Base-by-base conservation (phyloP, 495 filamentous ascomycete genomes). In the Penicillium cinerascens region DNA sequence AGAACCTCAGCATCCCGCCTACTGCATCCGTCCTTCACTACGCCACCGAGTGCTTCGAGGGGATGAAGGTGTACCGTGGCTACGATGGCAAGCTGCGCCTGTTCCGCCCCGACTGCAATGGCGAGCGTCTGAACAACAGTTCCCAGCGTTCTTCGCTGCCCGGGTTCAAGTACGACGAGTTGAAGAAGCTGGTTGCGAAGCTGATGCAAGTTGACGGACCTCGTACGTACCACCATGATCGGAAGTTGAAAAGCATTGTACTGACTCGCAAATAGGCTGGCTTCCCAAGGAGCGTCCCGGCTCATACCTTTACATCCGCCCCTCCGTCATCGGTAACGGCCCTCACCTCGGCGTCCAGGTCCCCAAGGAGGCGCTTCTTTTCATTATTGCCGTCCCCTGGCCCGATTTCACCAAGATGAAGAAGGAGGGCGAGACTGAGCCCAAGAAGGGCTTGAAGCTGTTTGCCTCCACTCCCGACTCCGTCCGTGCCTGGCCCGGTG, bases 11-110 rank as follows among this genome's bases (percentile, higher is more conserved):
- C 57, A 80, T 97, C 63, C 86, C 89, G 70, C 92, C 92, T 6
- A 91, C 87, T 13, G 87, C 91, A 15, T 88, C 85, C n/a, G 82
- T 84, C 23, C 82, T 96, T 35, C 90, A 96, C 75, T 96, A 96
- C 67, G 91, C 91, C 15, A 93, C 88, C 35, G 87, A 92, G 61
- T 96, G 91, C 71, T 95, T 95, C 72, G 91, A 96, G 69, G 91
- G 91, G 26, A 78, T 93, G 72, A 96, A 95, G 69, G 82, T 81
- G 35, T 95, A 92, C 75, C 88, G 91, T 49, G 90, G 89, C 22
- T 81, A 80, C 59, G 89, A 95, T 69, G 87, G 87, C 42, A 82
- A 83, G 52, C 75, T 97, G 49, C 88, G 92, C 35, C 74, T 96
- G 41, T 97, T 97, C 78, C 86, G 92, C 20, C 88, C 90, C 1